phyloP scores from a whole-genome alignment of 352 stramenopile genomes.

The Phytophthora aleatoria region DNA sequence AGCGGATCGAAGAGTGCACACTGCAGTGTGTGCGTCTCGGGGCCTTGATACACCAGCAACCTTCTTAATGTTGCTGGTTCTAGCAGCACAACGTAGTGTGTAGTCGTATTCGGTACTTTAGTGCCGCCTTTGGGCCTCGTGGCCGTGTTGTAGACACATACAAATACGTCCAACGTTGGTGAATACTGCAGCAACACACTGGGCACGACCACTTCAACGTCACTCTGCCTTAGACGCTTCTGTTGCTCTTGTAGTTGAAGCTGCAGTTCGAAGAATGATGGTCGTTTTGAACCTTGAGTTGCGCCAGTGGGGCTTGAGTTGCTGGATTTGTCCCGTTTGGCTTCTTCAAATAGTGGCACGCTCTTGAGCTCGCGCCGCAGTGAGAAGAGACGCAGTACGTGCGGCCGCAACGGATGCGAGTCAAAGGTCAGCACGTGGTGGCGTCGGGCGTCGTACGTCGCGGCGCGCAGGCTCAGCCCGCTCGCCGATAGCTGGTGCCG shows the following conservation, averaged over 20 bases:
- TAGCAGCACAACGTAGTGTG: slow-evolving; percentile 61
- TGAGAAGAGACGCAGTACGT: slow-evolving; percentile 73
- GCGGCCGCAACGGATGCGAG: slow-evolving; percentile 42
- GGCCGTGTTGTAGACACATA: slow-evolving; percentile 59
- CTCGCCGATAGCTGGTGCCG: slow-evolving; percentile 72
- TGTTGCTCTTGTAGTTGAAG: slow-evolving; percentile 22
- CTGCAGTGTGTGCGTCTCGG: slow-evolving; percentile 42
- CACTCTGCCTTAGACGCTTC: slow-evolving; percentile 1
- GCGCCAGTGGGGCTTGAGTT: neutral
- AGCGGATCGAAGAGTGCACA: slow-evolving; percentile 49
- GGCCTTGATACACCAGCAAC: slow-evolving; percentile 56
- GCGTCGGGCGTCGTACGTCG: slow-evolving; percentile 65
- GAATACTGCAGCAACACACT: slow-evolving; percentile 51
- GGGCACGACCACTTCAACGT: slow-evolving; percentile 20
- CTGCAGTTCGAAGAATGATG: slow-evolving; percentile 27
- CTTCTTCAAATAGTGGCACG: slow-evolving; percentile 48
- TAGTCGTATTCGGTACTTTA: slow-evolving; percentile 11
- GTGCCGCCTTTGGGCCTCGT: slow-evolving; percentile 4
- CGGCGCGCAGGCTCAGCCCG: slow-evolving; percentile 55
- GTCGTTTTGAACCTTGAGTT: slow-evolving; percentile 12
- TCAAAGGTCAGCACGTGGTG: slow-evolving; percentile 79
- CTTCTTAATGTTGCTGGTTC: slow-evolving; percentile 66
- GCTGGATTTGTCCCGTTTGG: neutral
- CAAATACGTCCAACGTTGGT: slow-evolving; percentile 51
- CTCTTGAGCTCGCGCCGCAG: slow-evolving; percentile 73